Percentiles rank a stretch among this genome's conserved stretches.
Conservation (phyloP, 306 rosid species). For the Alnus glutinosa region DNA sequence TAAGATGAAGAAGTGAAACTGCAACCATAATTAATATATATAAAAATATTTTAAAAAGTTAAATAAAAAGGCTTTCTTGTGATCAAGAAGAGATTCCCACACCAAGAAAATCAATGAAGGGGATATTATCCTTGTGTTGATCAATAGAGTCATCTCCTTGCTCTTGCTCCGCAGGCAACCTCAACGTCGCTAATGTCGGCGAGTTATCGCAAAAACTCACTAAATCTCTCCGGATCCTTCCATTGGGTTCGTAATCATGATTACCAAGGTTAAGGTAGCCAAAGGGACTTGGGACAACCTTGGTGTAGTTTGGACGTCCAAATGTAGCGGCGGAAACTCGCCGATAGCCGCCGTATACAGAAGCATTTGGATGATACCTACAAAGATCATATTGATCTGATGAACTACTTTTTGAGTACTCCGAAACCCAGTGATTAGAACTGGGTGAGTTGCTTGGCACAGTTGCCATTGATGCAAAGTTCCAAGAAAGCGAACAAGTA, state of each 20-base stretch:
- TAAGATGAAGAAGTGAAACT: not conserved
- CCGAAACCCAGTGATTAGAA: conserved; percentile 33
- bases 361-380: conserved; percentile 37
- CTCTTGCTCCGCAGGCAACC: conserved; percentile 38
- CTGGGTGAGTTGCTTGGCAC: conserved; percentile 14
- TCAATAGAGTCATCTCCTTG: conserved; percentile 32
- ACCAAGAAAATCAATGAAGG: conserved; percentile 91
- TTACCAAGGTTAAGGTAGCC: conserved; percentile 29
- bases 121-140: conserved; percentile 43
- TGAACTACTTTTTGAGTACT: not conserved
- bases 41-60: conserved; percentile 21
- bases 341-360: conserved; percentile 1
- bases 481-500: conserved; percentile 51
- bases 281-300: conserved; percentile 45
- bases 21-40: not conserved
- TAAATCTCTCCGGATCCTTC: conserved; percentile 35
- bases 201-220: conserved; percentile 33
- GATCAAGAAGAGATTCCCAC: conserved; percentile 70
- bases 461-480: conserved; percentile 44
- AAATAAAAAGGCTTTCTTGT: conserved; percentile 27
- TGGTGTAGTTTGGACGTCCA: conserved; percentile 43
- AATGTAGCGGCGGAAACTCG: conserved; percentile 23
- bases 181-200: conserved; percentile 34
- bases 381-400: conserved; percentile 12
- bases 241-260: not conserved